Evolutionary conservation across 306 rosid species (phyloP).

Genomic region (Albizia julibrissin): DNA sequence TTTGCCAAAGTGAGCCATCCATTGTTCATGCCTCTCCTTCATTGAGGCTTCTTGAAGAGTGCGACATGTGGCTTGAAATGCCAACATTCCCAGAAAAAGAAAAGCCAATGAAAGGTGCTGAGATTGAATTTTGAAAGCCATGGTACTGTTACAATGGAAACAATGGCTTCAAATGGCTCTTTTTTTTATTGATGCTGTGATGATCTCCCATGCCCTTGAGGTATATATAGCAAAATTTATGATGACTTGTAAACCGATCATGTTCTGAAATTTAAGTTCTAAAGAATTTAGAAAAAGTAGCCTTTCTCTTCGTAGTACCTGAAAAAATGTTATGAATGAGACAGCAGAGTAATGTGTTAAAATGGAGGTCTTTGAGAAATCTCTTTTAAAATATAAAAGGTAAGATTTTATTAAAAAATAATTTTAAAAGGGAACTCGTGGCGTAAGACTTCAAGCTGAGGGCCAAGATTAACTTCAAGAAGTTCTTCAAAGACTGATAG

Average conservation of each 20-base stretch:
- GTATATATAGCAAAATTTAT: background rate
- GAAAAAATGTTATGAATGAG: background rate
- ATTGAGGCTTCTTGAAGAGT: conserved; percentile 39
- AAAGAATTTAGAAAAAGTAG: background rate
- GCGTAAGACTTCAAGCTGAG: background rate
- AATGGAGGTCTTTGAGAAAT: background rate
- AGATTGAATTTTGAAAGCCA: conserved; percentile 13
- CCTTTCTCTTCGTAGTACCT: background rate
- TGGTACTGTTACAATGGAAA: background rate
- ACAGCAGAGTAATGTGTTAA: background rate
- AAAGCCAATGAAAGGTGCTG: conserved; percentile 16
- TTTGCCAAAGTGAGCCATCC: conserved; percentile 31
- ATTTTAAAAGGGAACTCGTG: background rate
- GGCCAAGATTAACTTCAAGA: background rate
- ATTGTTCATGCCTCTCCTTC: conserved; percentile 36
- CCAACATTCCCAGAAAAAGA: conserved; percentile 37
- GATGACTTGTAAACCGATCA: background rate
- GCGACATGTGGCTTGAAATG: conserved; percentile 32
- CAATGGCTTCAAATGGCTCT: background rate
- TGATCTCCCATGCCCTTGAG: background rate
- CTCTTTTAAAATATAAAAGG: background rate
- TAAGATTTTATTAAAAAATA: background rate
- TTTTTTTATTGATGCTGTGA: background rate
- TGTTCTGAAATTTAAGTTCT: background rate
- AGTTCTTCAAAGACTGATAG: background rate